Evolutionary conservation across 2,329 filamentous ascomycete species (phyloP).

Genomic region (Trematosphaeria pertusa): DNA sequence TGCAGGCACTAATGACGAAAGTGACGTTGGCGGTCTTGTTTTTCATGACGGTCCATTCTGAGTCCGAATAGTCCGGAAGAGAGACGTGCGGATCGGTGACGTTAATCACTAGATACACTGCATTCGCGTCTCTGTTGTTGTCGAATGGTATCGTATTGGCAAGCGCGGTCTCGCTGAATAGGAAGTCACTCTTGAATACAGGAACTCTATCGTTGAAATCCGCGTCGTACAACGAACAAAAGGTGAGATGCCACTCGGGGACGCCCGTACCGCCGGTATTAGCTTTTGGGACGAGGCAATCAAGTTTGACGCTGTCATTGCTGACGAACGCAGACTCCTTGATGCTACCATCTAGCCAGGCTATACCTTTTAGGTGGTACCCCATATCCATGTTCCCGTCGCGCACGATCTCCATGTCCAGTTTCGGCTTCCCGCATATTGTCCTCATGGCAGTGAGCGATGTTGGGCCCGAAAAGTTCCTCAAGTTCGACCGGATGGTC

Average conservation of each 20-base stretch:
- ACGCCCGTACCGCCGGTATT: background rate
- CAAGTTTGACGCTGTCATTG: background rate
- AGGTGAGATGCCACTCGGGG: background rate
- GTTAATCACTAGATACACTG: background rate
- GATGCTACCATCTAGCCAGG: background rate
- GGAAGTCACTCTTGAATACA: background rate
- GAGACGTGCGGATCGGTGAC: background rate
- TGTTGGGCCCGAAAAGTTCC: background rate
- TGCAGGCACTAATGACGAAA: background rate
- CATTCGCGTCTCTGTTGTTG: no score
- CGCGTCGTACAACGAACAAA: background rate
- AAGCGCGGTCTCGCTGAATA: background rate
- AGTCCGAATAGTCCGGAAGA: background rate
- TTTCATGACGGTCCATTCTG: background rate
- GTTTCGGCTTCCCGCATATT: background rate
- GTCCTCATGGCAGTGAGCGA: background rate
- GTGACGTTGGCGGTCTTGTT: background rate
- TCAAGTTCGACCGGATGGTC: background rate
- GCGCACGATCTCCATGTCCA: background rate
- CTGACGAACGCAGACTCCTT: background rate
- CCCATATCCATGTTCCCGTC: background rate
- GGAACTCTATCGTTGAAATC: background rate
- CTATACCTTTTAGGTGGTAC: background rate
- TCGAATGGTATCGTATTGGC: no score
- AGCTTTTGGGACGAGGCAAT: background rate